phyloP scores from a whole-genome alignment of 176 grass and related monocot genomes.

The Oryza punctata region DNA sequence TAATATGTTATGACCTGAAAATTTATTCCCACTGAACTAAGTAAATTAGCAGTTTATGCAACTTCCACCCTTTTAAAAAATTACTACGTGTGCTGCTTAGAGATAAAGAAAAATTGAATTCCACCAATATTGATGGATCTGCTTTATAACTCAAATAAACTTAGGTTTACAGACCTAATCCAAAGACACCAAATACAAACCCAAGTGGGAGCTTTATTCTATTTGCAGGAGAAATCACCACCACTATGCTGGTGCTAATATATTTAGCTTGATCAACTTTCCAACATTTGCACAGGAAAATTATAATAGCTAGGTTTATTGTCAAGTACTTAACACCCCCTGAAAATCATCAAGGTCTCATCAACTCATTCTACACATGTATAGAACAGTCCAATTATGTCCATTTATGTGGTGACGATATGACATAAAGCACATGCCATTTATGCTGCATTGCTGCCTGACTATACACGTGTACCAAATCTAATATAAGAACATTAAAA shows the following conservation, averaged over 20 bases:
- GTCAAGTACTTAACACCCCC: conserved; percentile 2
- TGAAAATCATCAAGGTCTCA: neutral
- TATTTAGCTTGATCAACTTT: conserved; percentile 8
- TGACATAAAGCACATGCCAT: neutral
- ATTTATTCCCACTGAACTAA: neutral
- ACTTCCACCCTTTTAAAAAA: neutral
- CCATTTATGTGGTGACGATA: neutral
- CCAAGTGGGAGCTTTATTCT: neutral
- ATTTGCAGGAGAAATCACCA: neutral
- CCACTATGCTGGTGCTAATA: neutral
- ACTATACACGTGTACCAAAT: neutral
- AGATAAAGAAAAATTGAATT: neutral
- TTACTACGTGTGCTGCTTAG: neutral
- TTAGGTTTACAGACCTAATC: neutral
- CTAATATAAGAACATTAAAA: neutral
- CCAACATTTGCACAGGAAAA: conserved; percentile 3
- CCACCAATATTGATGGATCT: neutral
- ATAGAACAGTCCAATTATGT: conserved; percentile 6
- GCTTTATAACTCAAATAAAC: neutral
- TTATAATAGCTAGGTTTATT: neutral
- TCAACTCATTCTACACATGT: conserved; percentile 8
- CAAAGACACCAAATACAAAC: neutral
- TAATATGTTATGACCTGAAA: neutral
- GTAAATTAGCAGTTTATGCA: conserved; percentile 1
- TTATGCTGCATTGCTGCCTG: neutral